Conservation (phyloP, 108 stramenopile species). For the Cyclotella cryptica region DNA sequence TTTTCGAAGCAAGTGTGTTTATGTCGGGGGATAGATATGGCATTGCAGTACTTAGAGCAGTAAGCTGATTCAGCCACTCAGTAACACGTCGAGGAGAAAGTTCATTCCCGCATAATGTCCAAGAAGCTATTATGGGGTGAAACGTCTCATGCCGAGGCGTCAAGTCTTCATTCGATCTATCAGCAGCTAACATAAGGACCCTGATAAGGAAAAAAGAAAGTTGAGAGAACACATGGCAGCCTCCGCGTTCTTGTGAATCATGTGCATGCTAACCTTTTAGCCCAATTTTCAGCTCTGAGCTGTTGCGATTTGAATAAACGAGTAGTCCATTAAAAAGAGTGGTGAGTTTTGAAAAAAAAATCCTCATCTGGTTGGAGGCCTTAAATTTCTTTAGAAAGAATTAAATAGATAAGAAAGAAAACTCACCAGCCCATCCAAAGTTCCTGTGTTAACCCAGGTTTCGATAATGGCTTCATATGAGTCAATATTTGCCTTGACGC, state of each 20-base stretch:
- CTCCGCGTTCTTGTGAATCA: not conserved
- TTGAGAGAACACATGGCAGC: not conserved
- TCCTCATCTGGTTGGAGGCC: too few relatives aligned
- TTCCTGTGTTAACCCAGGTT: conserved; percentile 75
- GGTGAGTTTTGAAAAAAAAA: too few relatives aligned
- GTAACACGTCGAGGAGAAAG: conserved; percentile 62
- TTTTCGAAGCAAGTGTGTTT: conserved; percentile 30
- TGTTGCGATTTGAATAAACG: not conserved
- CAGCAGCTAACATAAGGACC: not conserved
- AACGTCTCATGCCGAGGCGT: conserved; percentile 58
- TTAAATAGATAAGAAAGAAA: not conserved
- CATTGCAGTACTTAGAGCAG: conserved; percentile 16
- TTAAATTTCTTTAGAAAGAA: not conserved
- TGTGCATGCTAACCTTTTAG: conserved; percentile 26
- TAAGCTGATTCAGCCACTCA: conserved; percentile 56
- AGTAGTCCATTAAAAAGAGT: not conserved
- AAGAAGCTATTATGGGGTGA: conserved; percentile 77
- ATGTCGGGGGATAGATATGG: conserved; percentile 41
- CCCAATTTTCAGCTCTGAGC: conserved; percentile 57
- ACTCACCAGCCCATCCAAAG: conserved; percentile 57
- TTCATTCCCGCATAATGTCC: conserved; percentile 56
- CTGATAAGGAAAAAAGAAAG: not conserved
- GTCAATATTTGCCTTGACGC: conserved; percentile 61
- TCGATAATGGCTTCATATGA: conserved; percentile 80
- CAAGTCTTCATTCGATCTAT: conserved; percentile 13